Base-by-base conservation (phyloP, 805 yeast genomes). In the Vanderwaltozyma verrucispora region DNA sequence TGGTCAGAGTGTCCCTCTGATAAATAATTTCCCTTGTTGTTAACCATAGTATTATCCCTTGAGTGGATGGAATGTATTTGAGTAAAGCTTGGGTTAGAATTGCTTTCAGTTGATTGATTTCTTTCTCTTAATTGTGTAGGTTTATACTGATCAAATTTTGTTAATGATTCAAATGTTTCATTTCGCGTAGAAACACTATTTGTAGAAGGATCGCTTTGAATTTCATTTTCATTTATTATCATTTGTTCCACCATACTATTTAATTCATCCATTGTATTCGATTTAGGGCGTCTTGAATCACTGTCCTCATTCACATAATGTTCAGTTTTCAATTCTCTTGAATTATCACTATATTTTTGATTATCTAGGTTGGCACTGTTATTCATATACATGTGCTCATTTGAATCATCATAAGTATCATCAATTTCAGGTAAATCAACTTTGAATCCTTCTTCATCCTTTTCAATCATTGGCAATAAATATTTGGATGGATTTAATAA, bases 241-340 rank as follows among this genome's bases (percentile, higher is more conserved):
- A 63, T 46, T 13, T 60, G 48, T 33, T 63, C 65, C 18, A 64
- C 63, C 63, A 64, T 59, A 13, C 53, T 49, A 4, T 50, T 50
- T 32, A 67, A 36, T 27, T 54, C 62, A 21, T 60, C 62, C 19
- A 60, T 49, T 3, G 58, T 46, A 21, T 43, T 44, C n/a, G 32
- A 28, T 13, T 25, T 28, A 5, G 8, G 8, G 10, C 9, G 5
- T 21, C 7, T 10, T 21, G n/a, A n/a, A n/a, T n/a, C n/a, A n/a
- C n/a, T n/a, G n/a, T n/a, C n/a, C n/a, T n/a, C n/a, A n/a, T n/a
- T n/a, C n/a, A n/a, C n/a, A n/a, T n/a, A n/a, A n/a, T n/a, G n/a
- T n/a, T n/a, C n/a, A n/a, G n/a, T n/a, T n/a, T n/a, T n/a, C n/a
- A n/a, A n/a, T 23, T 10, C 27, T 23, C 7, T 15, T 5, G 15